These are phyloP conservation scores for Aureobasidium sp. DNA, from an alignment of 2,329 filamentous ascomycete genomes.

Conservation along the genomic window DNA sequence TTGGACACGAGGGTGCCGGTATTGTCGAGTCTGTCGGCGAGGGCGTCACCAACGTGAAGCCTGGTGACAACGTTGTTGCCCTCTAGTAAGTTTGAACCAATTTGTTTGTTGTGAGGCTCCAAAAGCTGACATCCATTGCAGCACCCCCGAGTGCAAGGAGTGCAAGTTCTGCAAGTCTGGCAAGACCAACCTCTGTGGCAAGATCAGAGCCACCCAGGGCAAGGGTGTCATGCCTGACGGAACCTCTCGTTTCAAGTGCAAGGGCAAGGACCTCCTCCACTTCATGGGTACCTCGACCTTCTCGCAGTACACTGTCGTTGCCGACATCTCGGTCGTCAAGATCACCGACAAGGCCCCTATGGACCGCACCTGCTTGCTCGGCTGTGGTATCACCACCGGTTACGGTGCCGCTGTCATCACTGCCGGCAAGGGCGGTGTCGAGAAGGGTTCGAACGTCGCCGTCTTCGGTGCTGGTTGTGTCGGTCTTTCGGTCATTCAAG, in stretches of 20 bases:
- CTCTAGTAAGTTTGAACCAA: slow-evolving; percentile 59
- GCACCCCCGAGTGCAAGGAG: slow-evolving; percentile 92
- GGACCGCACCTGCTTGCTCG: slow-evolving; percentile 91
- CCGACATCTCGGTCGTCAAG: slow-evolving; percentile 95
- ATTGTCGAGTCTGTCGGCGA: slow-evolving; percentile 91
- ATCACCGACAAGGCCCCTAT: slow-evolving; percentile 86
- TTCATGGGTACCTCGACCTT: slow-evolving; percentile 99
- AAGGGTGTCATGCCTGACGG: slow-evolving; percentile 96
- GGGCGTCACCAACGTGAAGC: slow-evolving; percentile 90
- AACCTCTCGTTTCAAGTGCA: slow-evolving; percentile 88
- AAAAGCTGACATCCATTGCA: slow-evolving; percentile 35
- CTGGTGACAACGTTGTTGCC: slow-evolving; percentile 83
- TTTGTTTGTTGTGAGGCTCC: neutral
- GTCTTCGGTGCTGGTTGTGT: slow-evolving; percentile 96
- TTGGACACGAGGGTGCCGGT: slow-evolving; percentile 86
- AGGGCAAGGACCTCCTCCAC: slow-evolving; percentile 90
- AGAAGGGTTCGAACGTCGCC: slow-evolving; percentile 82
- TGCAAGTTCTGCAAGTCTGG: slow-evolving; percentile 99
- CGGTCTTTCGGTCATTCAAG: slow-evolving; percentile 90
- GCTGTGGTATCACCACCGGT: slow-evolving; percentile 96
- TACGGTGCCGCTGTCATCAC: slow-evolving; percentile 95
- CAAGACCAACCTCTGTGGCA: slow-evolving; percentile 98
- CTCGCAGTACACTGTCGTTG: slow-evolving; percentile 96
- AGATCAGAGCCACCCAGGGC: slow-evolving; percentile 95
- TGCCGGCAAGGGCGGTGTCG: slow-evolving; percentile 60